These are phyloP conservation scores for Pleurotus eryngii DNA, from an alignment of 768 basidiomycete genomes.

Conservation along the genomic window DNA sequence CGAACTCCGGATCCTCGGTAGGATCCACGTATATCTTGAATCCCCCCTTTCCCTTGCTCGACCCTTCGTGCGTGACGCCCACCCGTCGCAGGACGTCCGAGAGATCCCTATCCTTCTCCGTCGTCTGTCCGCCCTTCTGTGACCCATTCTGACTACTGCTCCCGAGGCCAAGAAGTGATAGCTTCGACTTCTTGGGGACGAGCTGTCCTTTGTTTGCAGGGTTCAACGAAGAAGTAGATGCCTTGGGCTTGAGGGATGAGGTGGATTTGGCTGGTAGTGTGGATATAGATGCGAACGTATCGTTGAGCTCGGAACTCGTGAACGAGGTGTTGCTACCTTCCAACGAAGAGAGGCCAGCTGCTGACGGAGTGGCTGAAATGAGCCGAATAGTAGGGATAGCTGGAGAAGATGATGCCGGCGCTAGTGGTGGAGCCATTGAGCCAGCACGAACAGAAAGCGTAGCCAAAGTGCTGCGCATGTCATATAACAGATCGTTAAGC, in stretches of 20 bases:
- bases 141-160: conserved; percentile 9
- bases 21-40: conserved; percentile 76
- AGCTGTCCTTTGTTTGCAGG: conserved; percentile 39
- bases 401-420: conserved; percentile 15
- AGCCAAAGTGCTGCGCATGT: conserved; percentile 13
- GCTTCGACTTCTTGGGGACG: conserved; percentile 73
- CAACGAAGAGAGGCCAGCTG: conserved; percentile 35
- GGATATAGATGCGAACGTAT: conserved; percentile 34
- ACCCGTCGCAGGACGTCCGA: conserved; percentile 60
- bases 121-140: not conserved
- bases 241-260: conserved; percentile 25
- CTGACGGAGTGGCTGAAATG: conserved; percentile 65
- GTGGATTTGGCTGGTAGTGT: conserved; percentile 20
- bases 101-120: conserved; percentile 36
- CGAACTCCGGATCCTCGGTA: conserved; percentile 58
- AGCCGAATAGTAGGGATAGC: conserved; percentile 64
- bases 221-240: conserved; percentile 11
- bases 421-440: conserved; percentile 23
- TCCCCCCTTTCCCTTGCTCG: conserved; percentile 36
- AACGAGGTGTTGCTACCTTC: conserved; percentile 26
- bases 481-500: not conserved
- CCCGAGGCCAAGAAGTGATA: conserved; percentile 36
- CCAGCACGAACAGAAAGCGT: conserved; percentile 6
- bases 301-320: conserved; percentile 15
- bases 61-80: conserved; percentile 32